These are phyloP conservation scores for Venustampulla echinocandica DNA, from an alignment of 495 filamentous ascomycete genomes.

Conservation along the genomic window DNA sequence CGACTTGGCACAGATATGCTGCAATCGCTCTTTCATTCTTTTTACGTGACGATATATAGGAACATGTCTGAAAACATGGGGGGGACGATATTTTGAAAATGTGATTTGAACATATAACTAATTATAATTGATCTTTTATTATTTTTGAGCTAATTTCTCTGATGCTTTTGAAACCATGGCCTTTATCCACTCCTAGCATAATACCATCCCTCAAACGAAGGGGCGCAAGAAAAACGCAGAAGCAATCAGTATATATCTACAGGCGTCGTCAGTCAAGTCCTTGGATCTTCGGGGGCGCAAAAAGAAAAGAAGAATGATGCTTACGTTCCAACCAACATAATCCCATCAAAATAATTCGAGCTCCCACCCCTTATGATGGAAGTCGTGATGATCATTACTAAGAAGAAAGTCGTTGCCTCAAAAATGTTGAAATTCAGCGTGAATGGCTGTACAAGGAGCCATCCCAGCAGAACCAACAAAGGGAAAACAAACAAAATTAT, in stretches of 20 bases:
- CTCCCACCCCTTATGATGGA: slow-evolving; percentile 7
- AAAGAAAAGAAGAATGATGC: too few species aligned
- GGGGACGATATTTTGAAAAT: background rate
- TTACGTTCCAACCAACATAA: slow-evolving; percentile 11
- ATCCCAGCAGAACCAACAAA: slow-evolving; percentile 33
- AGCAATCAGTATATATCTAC: slow-evolving; percentile 6
- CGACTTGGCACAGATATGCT: background rate
- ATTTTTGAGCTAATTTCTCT: background rate
- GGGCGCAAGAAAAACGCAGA: slow-evolving; percentile 8
- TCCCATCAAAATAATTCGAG: slow-evolving; percentile 8
- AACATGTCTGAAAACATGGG: background rate
- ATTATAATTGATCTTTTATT: background rate
- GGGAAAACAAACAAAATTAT: slow-evolving; percentile 29
- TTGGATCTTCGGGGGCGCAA: background rate
- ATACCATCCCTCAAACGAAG: background rate
- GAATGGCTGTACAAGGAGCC: slow-evolving; percentile 30
- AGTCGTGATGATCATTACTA: slow-evolving; percentile 27
- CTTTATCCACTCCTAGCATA: background rate
- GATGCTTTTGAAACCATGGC: background rate
- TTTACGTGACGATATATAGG: slow-evolving; percentile 2
- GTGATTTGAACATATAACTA: background rate
- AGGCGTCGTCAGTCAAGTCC: background rate
- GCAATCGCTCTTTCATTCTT: slow-evolving; percentile 1
- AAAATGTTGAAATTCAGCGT: slow-evolving; percentile 30
- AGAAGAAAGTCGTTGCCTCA: slow-evolving; percentile 31